Base-by-base conservation (phyloP, 306 rosid species). In the Dryas alaskensis region DNA sequence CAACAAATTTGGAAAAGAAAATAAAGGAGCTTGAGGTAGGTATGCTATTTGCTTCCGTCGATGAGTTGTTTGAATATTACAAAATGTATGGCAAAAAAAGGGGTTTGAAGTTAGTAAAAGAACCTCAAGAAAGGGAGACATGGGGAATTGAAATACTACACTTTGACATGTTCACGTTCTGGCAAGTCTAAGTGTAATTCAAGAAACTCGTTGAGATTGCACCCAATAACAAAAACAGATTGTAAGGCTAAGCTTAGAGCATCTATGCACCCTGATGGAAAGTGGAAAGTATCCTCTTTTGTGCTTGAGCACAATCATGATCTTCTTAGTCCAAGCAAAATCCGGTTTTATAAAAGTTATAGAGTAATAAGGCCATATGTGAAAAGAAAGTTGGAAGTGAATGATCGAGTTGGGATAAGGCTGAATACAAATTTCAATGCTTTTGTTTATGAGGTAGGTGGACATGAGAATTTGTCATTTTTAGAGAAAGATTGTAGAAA, bases 401-500 rank as follows among this genome's bases (percentile, higher is more conserved):
- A 69, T 69, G 73, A 69, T 9, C 8, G 1, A 13, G 70, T 42
- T 19, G 70, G 70, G 0, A 65, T 45, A 44, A 45, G 72, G 12
- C 57, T 39, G 3, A 46, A 45, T 0, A 67, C 25, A 10, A 48
- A 13, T 19, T 67, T 13, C 58, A 13, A 19, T 6, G 13, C 50
- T 4, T 31, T 69, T 13, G 60, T 69, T 16, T 40, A 31, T 51
- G 62, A 69, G 22, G 74, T n/a, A 2, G n/a, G 31, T 7, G 74
- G 74, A 7, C 49, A 52, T 54, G 51, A 52, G 5, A 39, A 31
- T 6, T 14, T 69, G 9, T 3, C 46, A 12, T 49, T 67, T 16
- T 31, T 67, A 13, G 59, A 67, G n/a, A 67, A 67, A 46, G 43
- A 67, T 9, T 11, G 16, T 0, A 65, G 70, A n/a, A 65, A 66